These are phyloP conservation scores for Teratosphaeriaceae sp. DNA, from an alignment of 2,329 filamentous ascomycete genomes.

Conservation along the genomic window DNA sequence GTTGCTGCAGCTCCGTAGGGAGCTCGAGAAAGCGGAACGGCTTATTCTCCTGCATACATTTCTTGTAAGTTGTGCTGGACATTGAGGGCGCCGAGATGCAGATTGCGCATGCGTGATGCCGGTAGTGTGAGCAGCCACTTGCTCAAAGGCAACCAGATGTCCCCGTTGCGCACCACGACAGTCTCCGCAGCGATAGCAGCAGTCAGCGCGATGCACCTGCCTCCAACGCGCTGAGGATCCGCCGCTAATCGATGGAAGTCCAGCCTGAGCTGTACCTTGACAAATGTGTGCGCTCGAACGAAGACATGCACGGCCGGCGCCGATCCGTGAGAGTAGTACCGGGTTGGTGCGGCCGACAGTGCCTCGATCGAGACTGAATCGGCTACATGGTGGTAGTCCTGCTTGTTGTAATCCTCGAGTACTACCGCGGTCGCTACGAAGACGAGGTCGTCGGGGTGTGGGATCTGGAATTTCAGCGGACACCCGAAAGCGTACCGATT, in stretches of 20 bases:
- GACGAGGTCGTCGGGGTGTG: neutral
- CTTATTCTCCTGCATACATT: neutral
- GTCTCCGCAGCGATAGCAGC: too few species aligned
- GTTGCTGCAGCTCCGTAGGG: slow-evolving; percentile 1
- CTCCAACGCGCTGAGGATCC: too few species aligned
- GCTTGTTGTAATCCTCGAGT: slow-evolving; percentile 3
- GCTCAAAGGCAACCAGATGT: neutral
- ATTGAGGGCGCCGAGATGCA: neutral
- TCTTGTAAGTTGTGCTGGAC: slow-evolving; percentile 3
- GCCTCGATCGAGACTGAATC: slow-evolving; percentile 6
- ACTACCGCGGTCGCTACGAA: neutral
- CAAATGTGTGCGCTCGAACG: neutral
- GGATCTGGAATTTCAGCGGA: slow-evolving; percentile 1
- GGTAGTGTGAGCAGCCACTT: slow-evolving; percentile 3
- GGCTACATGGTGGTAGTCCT: neutral
- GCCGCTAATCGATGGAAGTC: neutral
- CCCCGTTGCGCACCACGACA: slow-evolving; percentile 6
- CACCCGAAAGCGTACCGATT: neutral
- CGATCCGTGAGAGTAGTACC: slow-evolving; percentile 2
- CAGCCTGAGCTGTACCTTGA: slow-evolving; percentile 8
- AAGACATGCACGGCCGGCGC: slow-evolving; percentile 2
- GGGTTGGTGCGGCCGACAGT: slow-evolving; percentile 1
- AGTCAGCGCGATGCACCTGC: too few species aligned
- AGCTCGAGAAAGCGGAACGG: slow-evolving; percentile 2
- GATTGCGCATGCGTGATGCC: neutral